phyloP scores from a whole-genome alignment of 768 basidiomycete genomes.

The Agrocybe praecox region DNA sequence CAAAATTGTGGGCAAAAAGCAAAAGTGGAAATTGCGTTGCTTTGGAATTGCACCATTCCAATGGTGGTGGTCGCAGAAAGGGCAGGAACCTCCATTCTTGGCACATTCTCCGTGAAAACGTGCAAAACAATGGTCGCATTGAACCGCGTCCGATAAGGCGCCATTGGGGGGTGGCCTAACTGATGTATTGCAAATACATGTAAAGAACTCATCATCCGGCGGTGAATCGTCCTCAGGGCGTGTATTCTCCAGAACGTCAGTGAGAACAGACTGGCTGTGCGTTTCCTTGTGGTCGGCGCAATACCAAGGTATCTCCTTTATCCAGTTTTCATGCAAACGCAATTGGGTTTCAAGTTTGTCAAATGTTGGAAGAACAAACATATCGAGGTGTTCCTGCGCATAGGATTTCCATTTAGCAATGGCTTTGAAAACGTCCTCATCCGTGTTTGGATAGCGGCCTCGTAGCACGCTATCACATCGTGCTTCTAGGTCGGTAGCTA shows the following conservation, averaged over 20 bases:
- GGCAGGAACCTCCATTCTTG: conserved; percentile 87
- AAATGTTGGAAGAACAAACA: conserved; percentile 74
- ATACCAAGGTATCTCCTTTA: conserved; percentile 79
- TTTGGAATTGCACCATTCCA: conserved; percentile 89
- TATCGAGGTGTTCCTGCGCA: conserved; percentile 67
- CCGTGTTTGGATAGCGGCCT: conserved; percentile 55
- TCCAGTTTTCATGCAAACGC: conserved; percentile 67
- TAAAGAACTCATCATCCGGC: conserved; percentile 79
- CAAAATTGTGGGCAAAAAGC: conserved; percentile 73
- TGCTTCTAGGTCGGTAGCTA: conserved; percentile 77
- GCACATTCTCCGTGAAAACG: conserved; percentile 86
- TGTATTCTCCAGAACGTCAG: conserved; percentile 77
- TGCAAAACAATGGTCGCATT: conserved; percentile 88
- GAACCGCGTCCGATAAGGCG: conserved; percentile 78
- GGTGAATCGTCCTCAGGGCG: conserved; percentile 79
- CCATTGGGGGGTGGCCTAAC: conserved; percentile 83
- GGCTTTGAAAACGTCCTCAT: conserved; percentile 70
- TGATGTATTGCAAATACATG: conserved; percentile 78
- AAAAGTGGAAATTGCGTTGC: conserved; percentile 83
- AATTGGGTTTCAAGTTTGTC: conserved; percentile 74
- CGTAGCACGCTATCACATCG: conserved; percentile 76
- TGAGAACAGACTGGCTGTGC: conserved; percentile 65
- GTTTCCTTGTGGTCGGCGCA: conserved; percentile 65
- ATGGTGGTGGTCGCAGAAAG: conserved; percentile 90
- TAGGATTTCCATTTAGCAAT: conserved; percentile 77